phyloP scores from a whole-genome alignment of 208 protist genomes.

The Acanthamoeba sp. region DNA sequence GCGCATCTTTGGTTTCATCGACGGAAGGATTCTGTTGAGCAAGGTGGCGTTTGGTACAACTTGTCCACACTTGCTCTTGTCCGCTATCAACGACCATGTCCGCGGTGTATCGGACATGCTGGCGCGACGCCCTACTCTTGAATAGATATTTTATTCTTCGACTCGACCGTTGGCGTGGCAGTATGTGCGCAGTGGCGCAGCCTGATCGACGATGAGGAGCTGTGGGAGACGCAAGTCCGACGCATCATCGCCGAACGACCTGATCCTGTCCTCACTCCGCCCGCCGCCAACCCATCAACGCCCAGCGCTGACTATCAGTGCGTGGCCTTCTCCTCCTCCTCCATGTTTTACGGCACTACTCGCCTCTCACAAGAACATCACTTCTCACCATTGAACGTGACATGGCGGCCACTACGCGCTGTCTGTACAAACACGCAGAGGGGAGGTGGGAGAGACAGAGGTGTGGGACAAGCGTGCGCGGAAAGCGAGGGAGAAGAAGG shows the following conservation, averaged over 20 bases:
- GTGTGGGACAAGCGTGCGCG: not conserved
- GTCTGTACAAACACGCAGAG: not conserved
- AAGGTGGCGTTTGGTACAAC: not conserved
- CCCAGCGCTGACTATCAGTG: too few relatives aligned
- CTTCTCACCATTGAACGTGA: not conserved
- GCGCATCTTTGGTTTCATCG: not conserved
- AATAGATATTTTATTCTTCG: not conserved
- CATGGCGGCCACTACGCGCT: not conserved
- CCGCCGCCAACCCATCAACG: not conserved
- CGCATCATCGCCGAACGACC: not conserved
- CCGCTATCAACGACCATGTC: too few relatives aligned
- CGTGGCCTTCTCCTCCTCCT: too few relatives aligned
- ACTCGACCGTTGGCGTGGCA: not conserved
- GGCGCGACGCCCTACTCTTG: too few relatives aligned
- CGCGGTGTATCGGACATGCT: too few relatives aligned
- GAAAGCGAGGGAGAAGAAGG: not conserved
- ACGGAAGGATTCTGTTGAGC: not conserved
- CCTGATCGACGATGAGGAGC: conserved; percentile 19
- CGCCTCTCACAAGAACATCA: not conserved
- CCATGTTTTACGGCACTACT: too few relatives aligned
- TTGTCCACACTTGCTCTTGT: too few relatives aligned
- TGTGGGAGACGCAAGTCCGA: conserved; percentile 3
- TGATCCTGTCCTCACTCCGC: not conserved
- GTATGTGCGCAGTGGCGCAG: not conserved
- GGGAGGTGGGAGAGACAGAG: too few relatives aligned